Percentiles rank a stretch among this genome's conserved stretches.
These are phyloP conservation scores for Talaromyces marneffei DNA, from an alignment of 2,329 filamentous ascomycete genomes.

Conservation along the genomic window DNA sequence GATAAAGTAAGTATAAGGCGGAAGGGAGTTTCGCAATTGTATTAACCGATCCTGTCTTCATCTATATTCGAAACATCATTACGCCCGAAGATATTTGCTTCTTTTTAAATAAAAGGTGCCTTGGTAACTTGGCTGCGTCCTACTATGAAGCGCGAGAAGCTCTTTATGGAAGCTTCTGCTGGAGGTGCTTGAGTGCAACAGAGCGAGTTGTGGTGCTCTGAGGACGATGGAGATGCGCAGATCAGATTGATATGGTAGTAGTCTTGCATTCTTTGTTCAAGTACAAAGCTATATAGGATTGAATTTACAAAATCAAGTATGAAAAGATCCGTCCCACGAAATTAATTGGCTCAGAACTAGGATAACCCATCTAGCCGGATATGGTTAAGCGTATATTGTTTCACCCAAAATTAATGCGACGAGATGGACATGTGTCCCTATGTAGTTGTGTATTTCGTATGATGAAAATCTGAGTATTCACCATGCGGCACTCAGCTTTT, in stretches of 20 bases:
- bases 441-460: not conserved
- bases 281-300: too few relatives aligned
- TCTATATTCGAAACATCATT: too few relatives aligned
- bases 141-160: slow-evolving; percentile 16
- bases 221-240: too few relatives aligned
- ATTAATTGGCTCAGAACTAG: not conserved
- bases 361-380: not conserved
- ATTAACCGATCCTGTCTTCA: too few relatives aligned
- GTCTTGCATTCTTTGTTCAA: not conserved
- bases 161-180: not conserved
- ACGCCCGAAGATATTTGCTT: too few relatives aligned
- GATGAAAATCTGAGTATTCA: slow-evolving; percentile 23
- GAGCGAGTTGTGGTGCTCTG: not conserved
- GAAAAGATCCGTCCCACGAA: too few relatives aligned
- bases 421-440: not conserved
- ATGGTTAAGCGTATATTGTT: not conserved
- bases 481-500: slow-evolving; percentile 64
- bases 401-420: not conserved
- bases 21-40: too few relatives aligned
- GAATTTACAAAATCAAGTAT: too few relatives aligned
- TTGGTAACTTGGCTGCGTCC: slow-evolving; percentile 17
- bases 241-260: not conserved
- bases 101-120: slow-evolving; percentile 9
- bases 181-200: not conserved
- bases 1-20: too few relatives aligned